These are phyloP conservation scores for Monilinia polystroma DNA, from an alignment of 2,329 filamentous ascomycete genomes.

Conservation along the genomic window DNA sequence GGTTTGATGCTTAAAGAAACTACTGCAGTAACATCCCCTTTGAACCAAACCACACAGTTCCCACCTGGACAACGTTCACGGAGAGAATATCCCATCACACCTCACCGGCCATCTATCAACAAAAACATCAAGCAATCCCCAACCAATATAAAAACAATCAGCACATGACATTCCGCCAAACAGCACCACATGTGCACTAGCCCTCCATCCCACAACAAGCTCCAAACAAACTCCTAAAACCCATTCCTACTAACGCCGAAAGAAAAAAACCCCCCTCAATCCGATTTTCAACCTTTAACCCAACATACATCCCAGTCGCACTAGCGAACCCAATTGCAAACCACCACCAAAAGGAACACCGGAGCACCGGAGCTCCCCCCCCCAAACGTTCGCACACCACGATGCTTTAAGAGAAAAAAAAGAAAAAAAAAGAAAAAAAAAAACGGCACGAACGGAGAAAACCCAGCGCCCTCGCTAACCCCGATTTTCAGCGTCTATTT, in stretches of 20 bases:
- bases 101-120: neutral
- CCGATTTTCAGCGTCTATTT: too few species aligned
- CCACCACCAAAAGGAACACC: neutral
- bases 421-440: neutral
- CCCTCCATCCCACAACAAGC: too few species aligned
- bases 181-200: too few species aligned
- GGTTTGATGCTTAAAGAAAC: neutral
- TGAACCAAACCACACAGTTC: neutral
- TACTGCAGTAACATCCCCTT: neutral
- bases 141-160: too few species aligned
- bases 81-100: neutral
- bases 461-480: too few species aligned
- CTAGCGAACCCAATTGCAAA: neutral
- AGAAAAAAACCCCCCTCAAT: too few species aligned
- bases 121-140: neutral
- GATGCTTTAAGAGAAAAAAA: too few species aligned
- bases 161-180: too few species aligned
- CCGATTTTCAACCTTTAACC: too few species aligned
- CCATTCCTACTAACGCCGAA: too few species aligned
- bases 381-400: neutral
- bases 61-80: neutral
- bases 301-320: neutral
- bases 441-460: conserved; percentile 1
- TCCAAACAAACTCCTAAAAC: too few species aligned
- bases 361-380: neutral